Evolutionary conservation across 768 basidiomycete species (phyloP).

Genomic region (Hypholoma fasciculare): DNA sequence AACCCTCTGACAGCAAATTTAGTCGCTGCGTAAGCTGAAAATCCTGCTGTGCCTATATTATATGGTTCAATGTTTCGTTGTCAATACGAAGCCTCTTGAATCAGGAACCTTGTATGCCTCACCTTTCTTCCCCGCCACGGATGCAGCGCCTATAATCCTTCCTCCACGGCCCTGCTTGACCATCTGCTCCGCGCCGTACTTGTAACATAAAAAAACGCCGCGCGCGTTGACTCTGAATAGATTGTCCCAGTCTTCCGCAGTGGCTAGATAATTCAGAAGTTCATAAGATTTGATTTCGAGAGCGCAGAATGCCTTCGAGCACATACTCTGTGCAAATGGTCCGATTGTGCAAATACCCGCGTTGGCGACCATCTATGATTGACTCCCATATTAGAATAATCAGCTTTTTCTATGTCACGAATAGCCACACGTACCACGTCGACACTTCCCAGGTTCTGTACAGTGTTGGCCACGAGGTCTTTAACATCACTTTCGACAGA

Average conservation of each 20-base stretch:
- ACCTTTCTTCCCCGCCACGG: conserved; percentile 30
- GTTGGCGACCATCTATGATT: conserved; percentile 32
- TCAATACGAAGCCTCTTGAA: too few relatives aligned
- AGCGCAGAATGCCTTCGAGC: background rate
- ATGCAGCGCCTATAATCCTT: conserved; percentile 50
- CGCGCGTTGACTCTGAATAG: conserved; percentile 52
- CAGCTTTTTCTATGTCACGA: background rate
- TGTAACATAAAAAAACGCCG: conserved; percentile 62
- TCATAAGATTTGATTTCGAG: background rate
- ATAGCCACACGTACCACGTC: conserved; percentile 38
- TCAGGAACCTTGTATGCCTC: background rate
- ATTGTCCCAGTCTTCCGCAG: conserved; percentile 39
- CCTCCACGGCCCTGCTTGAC: conserved; percentile 51
- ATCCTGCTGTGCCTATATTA: background rate
- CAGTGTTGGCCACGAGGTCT: conserved; percentile 29
- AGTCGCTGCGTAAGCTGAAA: conserved; percentile 25
- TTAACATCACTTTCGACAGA: conserved; percentile 39
- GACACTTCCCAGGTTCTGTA: conserved; percentile 38
- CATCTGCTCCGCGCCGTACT: conserved; percentile 65
- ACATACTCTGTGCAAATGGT: conserved; percentile 21
- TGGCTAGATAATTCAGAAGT: conserved; percentile 20
- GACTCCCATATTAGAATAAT: background rate
- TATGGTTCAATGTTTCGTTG: too few relatives aligned
- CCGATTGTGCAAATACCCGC: conserved; percentile 23
- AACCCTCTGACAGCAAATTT: conserved; percentile 39